A percentile compares a stretch with the other conserved stretches of the same genome.
Evolutionary conservation across 805 yeast species (phyloP).

Genomic region (Wickerhamomyces sydowiorum): DNA sequence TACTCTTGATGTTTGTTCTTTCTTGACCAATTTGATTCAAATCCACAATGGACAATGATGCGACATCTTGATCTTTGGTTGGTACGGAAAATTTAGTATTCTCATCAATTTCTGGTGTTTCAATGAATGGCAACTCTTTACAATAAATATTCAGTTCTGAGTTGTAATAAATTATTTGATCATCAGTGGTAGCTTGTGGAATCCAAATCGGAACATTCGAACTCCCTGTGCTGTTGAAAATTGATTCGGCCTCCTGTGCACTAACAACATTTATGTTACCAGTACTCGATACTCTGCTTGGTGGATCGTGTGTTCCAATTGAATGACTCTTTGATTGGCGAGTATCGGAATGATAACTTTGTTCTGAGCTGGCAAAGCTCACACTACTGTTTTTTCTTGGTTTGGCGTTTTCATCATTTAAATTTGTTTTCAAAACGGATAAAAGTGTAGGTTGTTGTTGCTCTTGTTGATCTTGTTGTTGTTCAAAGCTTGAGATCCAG

Average conservation of each 20-base stretch:
- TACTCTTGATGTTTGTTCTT: conserved; percentile 9
- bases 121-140: conserved; percentile 48
- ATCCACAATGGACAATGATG: conserved; percentile 14
- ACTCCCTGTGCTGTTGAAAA: conserved; percentile 28
- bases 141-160: conserved; percentile 56
- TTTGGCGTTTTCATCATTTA: conserved; percentile 18
- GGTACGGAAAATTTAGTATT: conserved; percentile 24
- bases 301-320: conserved; percentile 5
- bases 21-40: conserved; percentile 24
- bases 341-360: conserved; percentile 25
- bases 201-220: conserved; percentile 48
- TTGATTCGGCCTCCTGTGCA: conserved; percentile 31
- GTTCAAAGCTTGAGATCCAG: conserved; percentile 13
- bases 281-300: conserved; percentile 10
- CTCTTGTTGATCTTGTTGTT: conserved; percentile 26
- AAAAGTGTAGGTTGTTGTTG: conserved; percentile 9
- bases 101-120: conserved; percentile 30
- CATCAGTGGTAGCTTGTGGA: conserved; percentile 51
- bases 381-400: conserved; percentile 43
- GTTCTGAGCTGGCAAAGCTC: conserved; percentile 36
- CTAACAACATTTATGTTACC: conserved; percentile 24
- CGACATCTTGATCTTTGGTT: conserved; percentile 18
- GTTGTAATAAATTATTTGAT: conserved; percentile 53
- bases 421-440: conserved; percentile 19
- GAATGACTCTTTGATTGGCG: conserved; percentile 6